These are phyloP conservation scores for Waltergamsia citrina DNA, from an alignment of 2,329 filamentous ascomycete genomes.

Conservation along the genomic window DNA sequence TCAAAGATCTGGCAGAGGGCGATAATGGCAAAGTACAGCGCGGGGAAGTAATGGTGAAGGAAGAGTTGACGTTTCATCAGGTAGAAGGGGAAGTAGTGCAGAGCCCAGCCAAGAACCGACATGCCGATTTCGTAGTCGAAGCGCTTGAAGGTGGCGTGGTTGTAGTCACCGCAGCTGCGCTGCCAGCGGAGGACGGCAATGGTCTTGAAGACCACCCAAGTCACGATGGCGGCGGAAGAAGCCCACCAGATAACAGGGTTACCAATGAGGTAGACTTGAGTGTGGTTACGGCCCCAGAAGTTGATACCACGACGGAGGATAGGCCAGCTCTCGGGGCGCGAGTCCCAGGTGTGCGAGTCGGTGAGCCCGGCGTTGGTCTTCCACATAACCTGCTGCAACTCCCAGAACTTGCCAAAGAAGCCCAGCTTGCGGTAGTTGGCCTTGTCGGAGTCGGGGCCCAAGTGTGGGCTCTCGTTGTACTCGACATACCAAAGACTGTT, in stretches of 20 bases:
- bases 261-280: slow-evolving; percentile 92
- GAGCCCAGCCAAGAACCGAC: slow-evolving; percentile 84
- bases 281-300: slow-evolving; percentile 93
- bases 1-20: slow-evolving; percentile 85
- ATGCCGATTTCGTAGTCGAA: slow-evolving; percentile 96
- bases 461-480: slow-evolving; percentile 72
- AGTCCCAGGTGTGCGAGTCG: slow-evolving; percentile 97
- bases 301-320: slow-evolving; percentile 91
- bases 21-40: slow-evolving; percentile 89
- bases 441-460: slow-evolving; percentile 71
- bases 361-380: slow-evolving; percentile 92
- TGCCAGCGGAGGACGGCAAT: slow-evolving; percentile 89
- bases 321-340: slow-evolving; percentile 87
- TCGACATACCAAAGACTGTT: slow-evolving; percentile 98
- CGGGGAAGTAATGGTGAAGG: slow-evolving; percentile 96
- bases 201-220: slow-evolving; percentile 80
- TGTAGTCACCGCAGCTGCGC: slow-evolving; percentile 82
- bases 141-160: slow-evolving; percentile 75
- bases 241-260: slow-evolving; percentile 95
- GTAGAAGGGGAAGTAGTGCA: slow-evolving; percentile 99
- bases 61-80: slow-evolving; percentile 98
- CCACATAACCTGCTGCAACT: slow-evolving; percentile 98
- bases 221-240: slow-evolving; percentile 64
- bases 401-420: slow-evolving; percentile 97
- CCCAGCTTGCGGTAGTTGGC: slow-evolving; percentile 93